A percentile compares a stretch with the other conserved stretches of the same genome.
Conservation (phyloP, 2,329 filamentous ascomycete species). For the Pestalotiopsis sp. region DNA sequence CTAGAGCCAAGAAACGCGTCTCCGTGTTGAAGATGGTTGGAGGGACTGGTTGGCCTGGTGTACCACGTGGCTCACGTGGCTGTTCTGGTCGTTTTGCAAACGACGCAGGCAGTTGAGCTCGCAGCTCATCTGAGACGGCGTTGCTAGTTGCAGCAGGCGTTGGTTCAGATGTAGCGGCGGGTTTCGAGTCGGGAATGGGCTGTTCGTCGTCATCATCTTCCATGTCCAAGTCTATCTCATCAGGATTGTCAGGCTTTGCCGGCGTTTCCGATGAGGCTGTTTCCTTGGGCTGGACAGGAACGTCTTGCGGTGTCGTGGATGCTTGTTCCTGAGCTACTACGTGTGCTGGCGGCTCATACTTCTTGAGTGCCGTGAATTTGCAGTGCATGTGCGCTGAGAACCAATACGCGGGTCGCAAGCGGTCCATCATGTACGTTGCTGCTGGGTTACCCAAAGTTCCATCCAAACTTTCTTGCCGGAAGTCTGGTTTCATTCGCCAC, state of each 20-base stretch:
- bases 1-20: conserved; percentile 84
- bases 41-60: conserved; percentile 65
- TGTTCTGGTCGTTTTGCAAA: conserved; percentile 54
- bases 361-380: conserved; percentile 74
- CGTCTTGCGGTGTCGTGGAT: conserved; percentile 20
- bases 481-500: conserved; percentile 72
- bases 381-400: conserved; percentile 92
- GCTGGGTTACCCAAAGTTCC: conserved; percentile 79
- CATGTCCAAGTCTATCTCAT: conserved; percentile 71
- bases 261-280: not conserved
- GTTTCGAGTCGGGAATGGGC: not conserved
- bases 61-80: conserved; percentile 37
- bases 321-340: conserved; percentile 3
- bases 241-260: conserved; percentile 48
- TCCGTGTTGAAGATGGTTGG: conserved; percentile 72
- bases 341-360: conserved; percentile 36
- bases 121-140: conserved; percentile 62
- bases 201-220: conserved; percentile 40
- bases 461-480: conserved; percentile 72
- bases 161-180: conserved; percentile 8
- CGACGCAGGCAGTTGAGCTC: conserved; percentile 74
- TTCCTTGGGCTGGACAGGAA: conserved; percentile 12
- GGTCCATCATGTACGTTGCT: conserved; percentile 77
- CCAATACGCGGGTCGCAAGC: conserved; percentile 82
- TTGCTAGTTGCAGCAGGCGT: conserved; percentile 6